phyloP scores from a whole-genome alignment of 176 grass and related monocot genomes.

The Ensete ventricosum region DNA sequence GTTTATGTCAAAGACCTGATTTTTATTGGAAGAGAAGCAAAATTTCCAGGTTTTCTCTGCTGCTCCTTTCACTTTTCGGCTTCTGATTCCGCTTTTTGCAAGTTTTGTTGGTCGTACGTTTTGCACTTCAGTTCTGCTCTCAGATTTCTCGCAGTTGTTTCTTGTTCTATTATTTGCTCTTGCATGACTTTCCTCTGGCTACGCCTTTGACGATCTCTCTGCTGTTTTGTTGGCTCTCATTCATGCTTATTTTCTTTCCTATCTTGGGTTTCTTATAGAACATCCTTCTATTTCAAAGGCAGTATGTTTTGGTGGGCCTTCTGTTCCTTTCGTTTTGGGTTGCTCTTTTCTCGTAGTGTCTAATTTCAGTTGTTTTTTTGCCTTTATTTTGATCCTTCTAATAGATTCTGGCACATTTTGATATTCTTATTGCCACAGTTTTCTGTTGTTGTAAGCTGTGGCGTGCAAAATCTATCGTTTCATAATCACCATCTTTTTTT shows the following conservation, averaged over 20 bases:
- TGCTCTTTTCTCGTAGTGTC: not conserved
- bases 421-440: not conserved
- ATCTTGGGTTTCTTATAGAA: no score
- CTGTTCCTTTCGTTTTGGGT: not conserved
- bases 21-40: not conserved
- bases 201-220: not conserved
- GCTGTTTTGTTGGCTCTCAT: not conserved
- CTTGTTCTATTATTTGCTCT: not conserved
- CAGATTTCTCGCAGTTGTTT: not conserved
- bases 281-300: no score
- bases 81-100: not conserved
- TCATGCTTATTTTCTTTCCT: not conserved
- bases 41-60: not conserved
- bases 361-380: not conserved
- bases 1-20: not conserved
- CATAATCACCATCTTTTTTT: not conserved
- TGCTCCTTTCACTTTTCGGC: not conserved
- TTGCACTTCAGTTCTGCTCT: not conserved
- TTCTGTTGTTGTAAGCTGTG: not conserved
- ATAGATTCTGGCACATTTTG: not conserved
- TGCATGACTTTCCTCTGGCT: not conserved
- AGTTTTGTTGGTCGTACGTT: no score
- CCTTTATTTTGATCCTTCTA: not conserved
- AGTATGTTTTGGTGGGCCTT: not conserved
- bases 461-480: not conserved